These are phyloP conservation scores for Uncinocarpus reesii DNA, from an alignment of 2,329 filamentous ascomycete genomes.

Conservation along the genomic window DNA sequence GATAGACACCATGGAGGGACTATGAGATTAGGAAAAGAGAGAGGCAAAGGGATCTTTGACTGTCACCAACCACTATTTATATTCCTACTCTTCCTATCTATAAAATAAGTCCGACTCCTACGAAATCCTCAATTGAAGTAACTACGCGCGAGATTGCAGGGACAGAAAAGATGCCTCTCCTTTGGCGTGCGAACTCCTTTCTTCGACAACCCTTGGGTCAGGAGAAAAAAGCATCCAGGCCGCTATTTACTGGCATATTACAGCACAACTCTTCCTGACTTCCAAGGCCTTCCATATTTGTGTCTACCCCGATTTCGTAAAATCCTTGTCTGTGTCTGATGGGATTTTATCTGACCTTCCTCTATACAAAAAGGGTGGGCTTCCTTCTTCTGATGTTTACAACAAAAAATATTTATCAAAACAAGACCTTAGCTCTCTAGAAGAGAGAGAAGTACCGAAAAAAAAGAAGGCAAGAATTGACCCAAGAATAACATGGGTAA, in stretches of 20 bases:
- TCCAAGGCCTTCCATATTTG: not conserved
- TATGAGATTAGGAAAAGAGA: not conserved
- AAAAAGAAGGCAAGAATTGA: not conserved
- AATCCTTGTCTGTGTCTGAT: not conserved
- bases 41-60: not conserved
- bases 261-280: not conserved
- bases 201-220: not conserved
- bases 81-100: not conserved
- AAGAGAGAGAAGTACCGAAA: not conserved
- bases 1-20: not conserved
- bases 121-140: not conserved
- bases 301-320: not conserved
- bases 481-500: not conserved
- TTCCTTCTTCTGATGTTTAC: not conserved
- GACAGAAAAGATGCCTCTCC: not conserved
- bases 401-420: not conserved
- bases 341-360: not conserved
- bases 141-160: not conserved
- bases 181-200: not conserved
- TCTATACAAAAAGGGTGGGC: not conserved
- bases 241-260: not conserved
- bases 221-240: not conserved
- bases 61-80: not conserved
- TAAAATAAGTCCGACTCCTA: not conserved
- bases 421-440: not conserved